Evolutionary conservation across 176 grass and related monocot genomes (phyloP), one percentile per base, ranked within the genome.

Genomic region (Rhipidocladum racemiflorum): DNA sequence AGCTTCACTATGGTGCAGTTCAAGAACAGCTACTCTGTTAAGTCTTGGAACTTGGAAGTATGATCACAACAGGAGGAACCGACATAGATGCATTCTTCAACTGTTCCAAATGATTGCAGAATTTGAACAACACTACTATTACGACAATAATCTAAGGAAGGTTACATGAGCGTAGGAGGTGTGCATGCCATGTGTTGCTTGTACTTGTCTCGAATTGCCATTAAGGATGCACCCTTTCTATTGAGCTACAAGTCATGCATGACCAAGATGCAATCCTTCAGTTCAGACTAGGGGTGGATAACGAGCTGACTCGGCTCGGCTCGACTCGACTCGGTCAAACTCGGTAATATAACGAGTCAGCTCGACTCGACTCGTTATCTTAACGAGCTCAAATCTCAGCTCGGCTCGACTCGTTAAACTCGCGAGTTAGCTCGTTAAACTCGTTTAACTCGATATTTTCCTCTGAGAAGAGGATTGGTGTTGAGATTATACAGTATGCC

Each of bases 241-340:
- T 72, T 88, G 56, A 96, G 85, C 81, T 99, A 93, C 78, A 99
- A 86, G 10, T 91, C 91, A 85, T 93, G 91, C 43, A 99, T 76
- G 23, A 80, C 77, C 36, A 13, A 56, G 9, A 91, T 75, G 50
- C 97, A 96, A 61, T 91, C 91, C 83, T 99, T 99, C 18, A 99
- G 81, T 68, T 99, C 93, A 62, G n/a, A n/a, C n/a, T n/a, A n/a
- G n/a, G n/a, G n/a, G n/a, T n/a, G n/a, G n/a, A n/a, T n/a, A n/a
- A n/a, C n/a, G n/a, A n/a, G n/a, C n/a, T n/a, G n/a, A n/a, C n/a
- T n/a, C n/a, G n/a, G n/a, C n/a, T n/a, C n/a, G n/a, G n/a, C n/a
- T n/a, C n/a, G n/a, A n/a, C n/a, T n/a, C n/a, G n/a, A n/a, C n/a
- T n/a, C n/a, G n/a, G n/a, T n/a, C n/a, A n/a, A n/a, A n/a, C n/a